Conservation (phyloP, 2,329 filamentous ascomycete species). For the Phialophora verrucosa region DNA sequence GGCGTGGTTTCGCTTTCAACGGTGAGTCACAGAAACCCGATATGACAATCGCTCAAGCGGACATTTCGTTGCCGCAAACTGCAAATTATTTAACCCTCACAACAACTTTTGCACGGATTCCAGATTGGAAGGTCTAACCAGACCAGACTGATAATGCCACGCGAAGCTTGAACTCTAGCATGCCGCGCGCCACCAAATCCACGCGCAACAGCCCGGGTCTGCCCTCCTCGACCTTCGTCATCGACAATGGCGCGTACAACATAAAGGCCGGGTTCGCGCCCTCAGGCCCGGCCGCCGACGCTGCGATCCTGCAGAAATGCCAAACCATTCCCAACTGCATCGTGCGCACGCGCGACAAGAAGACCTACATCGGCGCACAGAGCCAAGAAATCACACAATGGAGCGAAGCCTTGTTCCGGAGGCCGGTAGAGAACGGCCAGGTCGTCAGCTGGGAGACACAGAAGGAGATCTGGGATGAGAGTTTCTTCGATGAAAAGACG, state of each 20-base stretch:
- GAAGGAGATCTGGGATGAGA: conserved; percentile 92
- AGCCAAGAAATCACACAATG: conserved; percentile 82
- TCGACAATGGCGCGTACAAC: conserved; percentile 92
- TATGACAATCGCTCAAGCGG: background rate
- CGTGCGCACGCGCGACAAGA: conserved; percentile 77
- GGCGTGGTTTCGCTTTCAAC: background rate
- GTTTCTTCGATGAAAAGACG: conserved; percentile 76
- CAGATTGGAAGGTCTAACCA: background rate
- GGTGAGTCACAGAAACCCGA: background rate
- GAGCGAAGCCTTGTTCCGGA: conserved; percentile 82
- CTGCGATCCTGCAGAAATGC: conserved; percentile 57
- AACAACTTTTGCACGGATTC: background rate
- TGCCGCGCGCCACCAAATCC: conserved; percentile 55
- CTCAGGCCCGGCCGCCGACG: conserved; percentile 48
- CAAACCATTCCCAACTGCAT: conserved; percentile 85
- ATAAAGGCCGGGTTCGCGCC: conserved; percentile 85
- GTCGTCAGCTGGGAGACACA: conserved; percentile 96
- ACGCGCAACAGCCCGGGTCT: conserved; percentile 56
- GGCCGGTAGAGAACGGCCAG: conserved; percentile 92
- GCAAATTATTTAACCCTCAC: background rate
- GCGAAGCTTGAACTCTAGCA: background rate
- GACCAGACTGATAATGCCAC: background rate
- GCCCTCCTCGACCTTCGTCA: conserved; percentile 73
- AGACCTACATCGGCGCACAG: conserved; percentile 79
- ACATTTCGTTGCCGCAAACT: background rate